Evolutionary conservation across 1,284 basidiomycete species (phyloP).

Genomic region (Tetrapyrgos nigripes): DNA sequence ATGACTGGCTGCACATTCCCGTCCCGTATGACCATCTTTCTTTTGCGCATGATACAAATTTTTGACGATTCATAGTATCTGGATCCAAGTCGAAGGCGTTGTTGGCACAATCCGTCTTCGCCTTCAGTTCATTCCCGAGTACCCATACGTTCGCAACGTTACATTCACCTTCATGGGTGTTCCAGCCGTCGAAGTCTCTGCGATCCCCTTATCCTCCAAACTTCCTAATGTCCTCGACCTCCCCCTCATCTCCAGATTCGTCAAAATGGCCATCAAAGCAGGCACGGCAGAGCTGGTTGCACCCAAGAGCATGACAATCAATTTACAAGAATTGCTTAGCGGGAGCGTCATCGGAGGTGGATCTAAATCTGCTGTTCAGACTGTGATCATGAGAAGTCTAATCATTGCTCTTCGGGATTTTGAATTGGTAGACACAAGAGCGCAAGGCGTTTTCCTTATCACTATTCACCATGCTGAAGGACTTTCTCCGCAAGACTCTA

Average conservation of each 20-base stretch:
- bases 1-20: not conserved
- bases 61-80: not conserved
- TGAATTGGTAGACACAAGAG: not conserved
- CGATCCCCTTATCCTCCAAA: not conserved
- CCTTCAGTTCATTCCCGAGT: not conserved
- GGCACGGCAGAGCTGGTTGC: not conserved
- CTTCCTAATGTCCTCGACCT: not conserved
- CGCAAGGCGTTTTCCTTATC: not conserved
- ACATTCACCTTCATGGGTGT: not conserved
- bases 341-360: not conserved
- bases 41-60: not conserved
- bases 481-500: not conserved
- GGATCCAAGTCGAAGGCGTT: not conserved
- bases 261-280: not conserved
- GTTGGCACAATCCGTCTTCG: not conserved
- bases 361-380: not conserved
- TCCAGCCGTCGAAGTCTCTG: not conserved
- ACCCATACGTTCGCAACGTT: not conserved
- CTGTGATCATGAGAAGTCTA: not conserved
- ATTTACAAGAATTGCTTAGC: not conserved
- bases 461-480: not conserved
- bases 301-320: not conserved
- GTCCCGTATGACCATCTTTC: not conserved
- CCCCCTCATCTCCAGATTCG: not conserved
- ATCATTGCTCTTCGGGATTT: not conserved